These are phyloP conservation scores for Xylaria scruposa DNA, from an alignment of 495 filamentous ascomycete genomes.

Conservation along the genomic window DNA sequence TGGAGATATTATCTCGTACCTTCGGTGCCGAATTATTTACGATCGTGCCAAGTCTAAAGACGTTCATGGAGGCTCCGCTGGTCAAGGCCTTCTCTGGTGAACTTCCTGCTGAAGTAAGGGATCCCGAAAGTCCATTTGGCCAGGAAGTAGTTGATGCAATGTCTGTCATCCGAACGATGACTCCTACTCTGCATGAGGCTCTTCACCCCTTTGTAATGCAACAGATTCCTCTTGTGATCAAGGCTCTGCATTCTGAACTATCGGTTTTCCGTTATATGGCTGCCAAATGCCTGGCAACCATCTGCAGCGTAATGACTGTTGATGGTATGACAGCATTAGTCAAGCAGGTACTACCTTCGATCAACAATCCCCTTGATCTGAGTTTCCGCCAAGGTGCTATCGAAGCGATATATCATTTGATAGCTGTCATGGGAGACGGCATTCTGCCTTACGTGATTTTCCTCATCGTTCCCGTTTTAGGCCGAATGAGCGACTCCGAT, in stretches of 20 bases:
- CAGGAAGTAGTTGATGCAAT: conserved; percentile 93
- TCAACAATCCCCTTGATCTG: conserved; percentile 85
- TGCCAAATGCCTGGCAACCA: conserved; percentile 95
- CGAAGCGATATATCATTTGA: conserved; percentile 92
- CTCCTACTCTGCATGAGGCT: conserved; percentile 77
- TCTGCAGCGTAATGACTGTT: conserved; percentile 94
- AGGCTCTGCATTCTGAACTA: conserved; percentile 81
- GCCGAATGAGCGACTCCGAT: conserved; percentile 98
- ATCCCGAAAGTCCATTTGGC: conserved; percentile 73
- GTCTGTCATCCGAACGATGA: conserved; percentile 88
- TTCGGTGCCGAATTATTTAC: conserved; percentile 80
- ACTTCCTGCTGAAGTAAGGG: conserved; percentile 70
- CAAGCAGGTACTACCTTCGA: conserved; percentile 87
- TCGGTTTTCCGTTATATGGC: conserved; percentile 95
- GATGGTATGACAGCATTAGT: conserved; percentile 96
- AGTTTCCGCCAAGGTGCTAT: conserved; percentile 90
- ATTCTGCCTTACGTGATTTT: conserved; percentile 99
- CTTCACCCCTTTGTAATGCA: conserved; percentile 79
- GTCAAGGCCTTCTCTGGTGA: conserved; percentile 74
- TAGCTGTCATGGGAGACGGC: conserved; percentile 95
- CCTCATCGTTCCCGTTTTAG: conserved; percentile 96
- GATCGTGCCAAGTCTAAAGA: conserved; percentile 78
- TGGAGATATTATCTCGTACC: conserved; percentile 81
- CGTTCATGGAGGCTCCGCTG: conserved; percentile 81
- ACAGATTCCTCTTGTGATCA: conserved; percentile 85